Base-by-base conservation (phyloP, 345 rosid genomes). In the Brassica carinata region DNA sequence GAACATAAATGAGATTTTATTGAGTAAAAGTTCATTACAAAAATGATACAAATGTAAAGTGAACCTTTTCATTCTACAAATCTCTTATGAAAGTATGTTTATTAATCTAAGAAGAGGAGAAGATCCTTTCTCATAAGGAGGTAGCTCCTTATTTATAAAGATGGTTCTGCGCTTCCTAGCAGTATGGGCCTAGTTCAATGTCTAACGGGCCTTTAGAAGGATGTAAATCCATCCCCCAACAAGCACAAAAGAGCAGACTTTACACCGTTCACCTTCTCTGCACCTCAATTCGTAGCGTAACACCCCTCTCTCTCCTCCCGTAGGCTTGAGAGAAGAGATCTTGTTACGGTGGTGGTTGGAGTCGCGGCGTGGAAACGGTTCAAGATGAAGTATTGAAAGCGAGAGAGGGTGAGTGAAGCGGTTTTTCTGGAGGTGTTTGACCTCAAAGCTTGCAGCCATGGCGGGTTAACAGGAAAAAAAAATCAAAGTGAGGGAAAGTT, bases 381-480 rank as follows among this genome's bases (percentile, higher is more conserved):
- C 76, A 83, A 84, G 23, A 88, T 26, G 71, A 88, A 88, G 86
- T 85, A 88, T 43, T 89, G 82, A 77, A 90, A 92, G 1, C 89
- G 96, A 82, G 90, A 83, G 31, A 86, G 85, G 0, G 93, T 87
- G 33, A 88, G 83, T 18, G 94, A 85, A 33, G 90, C 86, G 23
- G 92, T 81, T 75, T 85, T 92, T 66, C 86, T 85, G 3, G 90
- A 82, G 11, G 91, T 79, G 73, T 80, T 90, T 65, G 89, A 90
- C 86, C 92, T 89, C 77, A 96, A 86, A 36, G 89, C 96, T 19
- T 7, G 90, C 88, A 15, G 93, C 94, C 92, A 91, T 91, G 83
- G 86, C 36, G 62, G 79, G 38, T 63, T 59, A 34, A 53, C 73
- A 18, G 51, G 64, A 43, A 11, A 13, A 4, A 11, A 2, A n/a